Conservation (phyloP, 1,139 yeast species). For the Nakaseomyces sp. region DNA sequence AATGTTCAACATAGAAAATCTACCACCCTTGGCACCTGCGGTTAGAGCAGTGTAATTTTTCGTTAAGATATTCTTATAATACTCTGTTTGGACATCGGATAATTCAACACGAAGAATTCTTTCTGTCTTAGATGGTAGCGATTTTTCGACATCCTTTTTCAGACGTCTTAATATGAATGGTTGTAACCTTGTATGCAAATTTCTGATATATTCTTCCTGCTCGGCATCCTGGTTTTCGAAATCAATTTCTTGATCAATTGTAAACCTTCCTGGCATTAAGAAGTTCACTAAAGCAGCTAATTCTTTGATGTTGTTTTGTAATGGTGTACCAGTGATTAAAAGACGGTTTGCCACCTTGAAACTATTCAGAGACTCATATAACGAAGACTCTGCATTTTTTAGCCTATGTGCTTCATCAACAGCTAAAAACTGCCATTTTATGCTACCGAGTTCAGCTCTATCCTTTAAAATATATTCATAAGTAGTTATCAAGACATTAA, state of each 20-base stretch:
- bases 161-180: constrained; percentile 88
- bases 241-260: constrained; percentile 89
- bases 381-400: constrained; percentile 87
- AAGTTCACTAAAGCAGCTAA: constrained; percentile 91
- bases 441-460: constrained; percentile 62
- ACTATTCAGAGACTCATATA: constrained; percentile 77
- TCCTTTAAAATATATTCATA: constrained; percentile 94
- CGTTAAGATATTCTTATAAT: constrained; percentile 86
- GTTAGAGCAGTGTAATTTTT: constrained; percentile 86
- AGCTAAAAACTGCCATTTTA: constrained; percentile 94
- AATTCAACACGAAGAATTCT: constrained; percentile 89
- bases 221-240: constrained; percentile 79
- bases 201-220: constrained; percentile 83
- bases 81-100: constrained; percentile 90
- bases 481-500: constrained; percentile 82
- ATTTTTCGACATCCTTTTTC: constrained; percentile 94
- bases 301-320: constrained; percentile 92
- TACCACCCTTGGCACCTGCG: constrained; percentile 73
- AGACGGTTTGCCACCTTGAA: constrained; percentile 79
- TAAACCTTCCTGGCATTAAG: constrained; percentile 88
- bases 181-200: constrained; percentile 71
- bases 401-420: constrained; percentile 98
- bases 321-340: constrained; percentile 94
- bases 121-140: constrained; percentile 90
- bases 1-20: constrained; percentile 75